Conservation (phyloP, 2,329 filamentous ascomycete genomes). For the Fusarium incarnatum region DNA sequence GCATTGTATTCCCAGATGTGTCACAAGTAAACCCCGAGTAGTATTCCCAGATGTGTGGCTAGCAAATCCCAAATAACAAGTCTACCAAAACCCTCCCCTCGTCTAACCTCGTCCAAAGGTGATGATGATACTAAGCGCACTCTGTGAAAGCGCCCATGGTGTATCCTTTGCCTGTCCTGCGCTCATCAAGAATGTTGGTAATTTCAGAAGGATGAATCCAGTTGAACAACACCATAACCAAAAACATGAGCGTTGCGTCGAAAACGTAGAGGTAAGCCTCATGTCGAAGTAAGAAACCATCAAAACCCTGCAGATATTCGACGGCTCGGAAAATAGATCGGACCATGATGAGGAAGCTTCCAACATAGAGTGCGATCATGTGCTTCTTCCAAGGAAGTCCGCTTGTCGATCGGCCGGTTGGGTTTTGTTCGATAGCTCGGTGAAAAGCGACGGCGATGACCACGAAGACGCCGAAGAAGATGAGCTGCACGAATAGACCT, state of each 20-base stretch:
- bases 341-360: slow-evolving; percentile 52
- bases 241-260: slow-evolving; percentile 51
- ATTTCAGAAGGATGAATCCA: slow-evolving; percentile 49
- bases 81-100: too few species aligned
- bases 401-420: not conserved
- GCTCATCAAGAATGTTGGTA: not conserved
- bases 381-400: slow-evolving; percentile 48
- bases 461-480: slow-evolving; percentile 65
- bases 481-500: slow-evolving; percentile 65
- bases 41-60: too few species aligned
- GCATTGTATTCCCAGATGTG: too few species aligned
- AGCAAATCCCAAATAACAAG: too few species aligned
- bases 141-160: slow-evolving; percentile 5
- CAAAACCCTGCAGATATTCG: slow-evolving; percentile 54
- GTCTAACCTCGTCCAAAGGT: too few species aligned
- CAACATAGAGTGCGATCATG: slow-evolving; percentile 38
- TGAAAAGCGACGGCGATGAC: slow-evolving; percentile 60
- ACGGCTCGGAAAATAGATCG: slow-evolving; percentile 55
- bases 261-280: slow-evolving; percentile 52
- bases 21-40: too few species aligned
- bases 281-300: slow-evolving; percentile 48
- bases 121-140: not conserved
- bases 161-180: not conserved
- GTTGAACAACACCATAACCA: slow-evolving; percentile 59
- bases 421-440: slow-evolving; percentile 18